Conservation (phyloP, 1,139 yeast species). For the Kazachstania sp. region DNA sequence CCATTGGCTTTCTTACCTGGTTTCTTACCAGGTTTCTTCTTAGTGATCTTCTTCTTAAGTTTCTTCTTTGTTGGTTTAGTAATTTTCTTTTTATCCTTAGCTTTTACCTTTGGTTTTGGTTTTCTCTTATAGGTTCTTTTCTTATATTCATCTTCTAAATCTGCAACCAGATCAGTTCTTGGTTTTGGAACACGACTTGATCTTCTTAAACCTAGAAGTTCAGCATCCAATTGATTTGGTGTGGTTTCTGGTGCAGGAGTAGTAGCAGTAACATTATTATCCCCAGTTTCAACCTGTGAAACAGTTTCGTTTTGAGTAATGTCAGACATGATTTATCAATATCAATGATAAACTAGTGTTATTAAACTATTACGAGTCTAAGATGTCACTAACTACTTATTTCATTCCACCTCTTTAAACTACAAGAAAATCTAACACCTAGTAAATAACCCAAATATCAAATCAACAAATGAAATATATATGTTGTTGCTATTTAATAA, state of each 20-base stretch:
- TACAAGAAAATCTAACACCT: no score
- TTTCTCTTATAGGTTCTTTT: slow-evolving; percentile 10
- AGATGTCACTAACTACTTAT: no score
- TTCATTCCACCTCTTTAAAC: no score
- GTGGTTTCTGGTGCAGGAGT: not conserved
- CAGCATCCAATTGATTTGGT: not conserved
- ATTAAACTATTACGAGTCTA: no score
- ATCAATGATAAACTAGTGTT: no score
- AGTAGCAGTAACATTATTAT: not conserved
- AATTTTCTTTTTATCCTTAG: slow-evolving; percentile 3
- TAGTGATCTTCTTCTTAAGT: not conserved
- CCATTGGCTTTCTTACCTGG: not conserved
- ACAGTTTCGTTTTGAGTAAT: no score
- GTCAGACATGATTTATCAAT: no score
- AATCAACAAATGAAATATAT: no score
- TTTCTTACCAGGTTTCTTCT: not conserved
- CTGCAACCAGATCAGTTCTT: slow-evolving; percentile 12
- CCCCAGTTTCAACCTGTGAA: no score
- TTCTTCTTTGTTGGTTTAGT: not conserved
- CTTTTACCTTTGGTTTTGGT: slow-evolving; percentile 6
- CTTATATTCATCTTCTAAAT: slow-evolving; percentile 9
- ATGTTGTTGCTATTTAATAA: not conserved
- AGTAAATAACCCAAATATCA: no score
- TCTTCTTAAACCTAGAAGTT: slow-evolving; percentile 16
- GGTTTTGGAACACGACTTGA: slow-evolving; percentile 20